Conservation (phyloP, 306 rosid genomes). For the Cajanus cajan region DNA sequence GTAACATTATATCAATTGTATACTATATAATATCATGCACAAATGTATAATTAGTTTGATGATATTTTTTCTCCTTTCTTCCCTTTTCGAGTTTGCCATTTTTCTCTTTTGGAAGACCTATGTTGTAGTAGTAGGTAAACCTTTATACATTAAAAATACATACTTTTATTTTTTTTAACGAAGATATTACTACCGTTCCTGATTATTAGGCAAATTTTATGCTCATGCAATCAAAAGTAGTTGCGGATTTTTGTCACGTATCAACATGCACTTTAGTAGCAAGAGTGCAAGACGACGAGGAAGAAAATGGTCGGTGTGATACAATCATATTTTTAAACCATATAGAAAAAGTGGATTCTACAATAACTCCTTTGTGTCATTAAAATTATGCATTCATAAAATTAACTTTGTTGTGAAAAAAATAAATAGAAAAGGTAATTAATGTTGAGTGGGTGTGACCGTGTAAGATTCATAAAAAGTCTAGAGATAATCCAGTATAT, state of each 20-base stretch:
- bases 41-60: background rate
- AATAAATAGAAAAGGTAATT: no score
- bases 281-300: background rate
- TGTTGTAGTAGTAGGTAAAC: background rate
- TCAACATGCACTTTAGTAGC: background rate
- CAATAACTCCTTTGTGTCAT: no score
- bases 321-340: no score
- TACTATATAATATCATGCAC: background rate
- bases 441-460: no score
- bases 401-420: no score
- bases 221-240: background rate
- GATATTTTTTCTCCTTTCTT: background rate
- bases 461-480: no score
- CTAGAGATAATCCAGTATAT: no score
- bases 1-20: background rate
- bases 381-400: no score
- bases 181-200: background rate
- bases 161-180: background rate
- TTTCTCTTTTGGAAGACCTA: conserved; percentile 7
- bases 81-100: background rate
- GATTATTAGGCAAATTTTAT: conserved; percentile 4
- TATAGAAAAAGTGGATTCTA: no score
- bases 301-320: no score
- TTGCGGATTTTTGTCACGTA: background rate
- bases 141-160: background rate